Percentiles rank a stretch among this genome's conserved stretches.
Evolutionary conservation across 2,329 filamentous ascomycete species (phyloP).

Genomic region (Gaeumannomyces tritici): DNA sequence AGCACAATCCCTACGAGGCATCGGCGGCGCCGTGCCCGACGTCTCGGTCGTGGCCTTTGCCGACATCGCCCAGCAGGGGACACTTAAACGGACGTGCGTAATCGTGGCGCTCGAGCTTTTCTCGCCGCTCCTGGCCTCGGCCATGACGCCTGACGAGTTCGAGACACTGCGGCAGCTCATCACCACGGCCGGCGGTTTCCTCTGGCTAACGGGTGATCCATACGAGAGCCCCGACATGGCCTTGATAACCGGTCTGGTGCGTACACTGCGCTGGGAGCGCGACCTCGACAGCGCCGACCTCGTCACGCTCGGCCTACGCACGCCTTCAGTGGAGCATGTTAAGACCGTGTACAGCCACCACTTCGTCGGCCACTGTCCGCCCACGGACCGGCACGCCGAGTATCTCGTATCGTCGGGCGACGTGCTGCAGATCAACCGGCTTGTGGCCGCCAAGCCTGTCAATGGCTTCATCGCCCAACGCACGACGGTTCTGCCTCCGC

Average conservation of each 20-base stretch:
- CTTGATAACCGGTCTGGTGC: constrained; percentile 21
- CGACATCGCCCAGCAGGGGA: constrained; percentile 9
- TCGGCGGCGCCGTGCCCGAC: background rate
- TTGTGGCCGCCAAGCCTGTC: constrained; percentile 6
- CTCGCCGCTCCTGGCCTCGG: constrained; percentile 8
- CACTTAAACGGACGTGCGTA: constrained; percentile 12
- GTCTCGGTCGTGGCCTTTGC: constrained; percentile 9
- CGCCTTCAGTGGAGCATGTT: constrained; percentile 5
- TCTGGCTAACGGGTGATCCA: constrained; percentile 24
- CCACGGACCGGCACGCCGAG: constrained; percentile 9
- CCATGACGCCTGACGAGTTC: constrained; percentile 15
- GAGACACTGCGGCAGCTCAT: constrained; percentile 16
- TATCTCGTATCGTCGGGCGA: constrained; percentile 7
- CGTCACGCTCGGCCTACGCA: constrained; percentile 13
- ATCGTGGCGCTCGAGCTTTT: constrained; percentile 13
- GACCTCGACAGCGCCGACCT: constrained; percentile 19
- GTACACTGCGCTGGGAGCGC: constrained; percentile 22
- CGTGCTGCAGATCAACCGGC: constrained; percentile 6
- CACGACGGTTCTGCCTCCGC: constrained; percentile 7
- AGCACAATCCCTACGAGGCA: too few relatives aligned
- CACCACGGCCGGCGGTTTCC: constrained; percentile 14
- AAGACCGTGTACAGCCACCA: constrained; percentile 8
- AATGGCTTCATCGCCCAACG: constrained; percentile 8
- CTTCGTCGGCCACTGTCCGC: constrained; percentile 3
- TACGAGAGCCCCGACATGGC: constrained; percentile 17